phyloP scores from a whole-genome alignment of 257 asterid species.

The Buddleja alternifolia region DNA sequence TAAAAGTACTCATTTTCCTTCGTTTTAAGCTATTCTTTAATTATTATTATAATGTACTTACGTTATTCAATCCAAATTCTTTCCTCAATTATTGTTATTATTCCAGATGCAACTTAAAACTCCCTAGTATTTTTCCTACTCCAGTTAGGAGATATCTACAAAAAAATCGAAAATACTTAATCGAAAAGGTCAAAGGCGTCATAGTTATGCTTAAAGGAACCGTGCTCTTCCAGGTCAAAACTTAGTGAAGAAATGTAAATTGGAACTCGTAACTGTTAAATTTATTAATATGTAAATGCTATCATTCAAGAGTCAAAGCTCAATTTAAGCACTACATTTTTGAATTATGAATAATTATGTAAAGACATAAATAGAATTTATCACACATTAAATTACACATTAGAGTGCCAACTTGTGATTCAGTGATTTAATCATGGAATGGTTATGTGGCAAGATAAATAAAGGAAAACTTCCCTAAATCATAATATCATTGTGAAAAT shows the following conservation, averaged over 20 bases:
- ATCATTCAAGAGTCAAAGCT: slow-evolving; percentile 46
- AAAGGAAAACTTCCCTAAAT: neutral
- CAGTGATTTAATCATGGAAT: slow-evolving; percentile 12
- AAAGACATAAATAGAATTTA: slow-evolving; percentile 42
- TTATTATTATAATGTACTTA: too few relatives aligned
- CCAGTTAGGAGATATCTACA: too few relatives aligned
- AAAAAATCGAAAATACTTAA: neutral
- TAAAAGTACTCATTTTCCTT: too few relatives aligned
- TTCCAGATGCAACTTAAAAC: too few relatives aligned
- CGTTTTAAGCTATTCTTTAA: too few relatives aligned
- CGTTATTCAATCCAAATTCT: too few relatives aligned
- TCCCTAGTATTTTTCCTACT: too few relatives aligned
- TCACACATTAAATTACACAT: slow-evolving; percentile 34
- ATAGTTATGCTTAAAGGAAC: too few relatives aligned
- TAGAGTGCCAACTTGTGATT: slow-evolving; percentile 33
- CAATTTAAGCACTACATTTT: slow-evolving; percentile 40
- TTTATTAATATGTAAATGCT: slow-evolving; percentile 33
- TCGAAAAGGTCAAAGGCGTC: slow-evolving; percentile 23
- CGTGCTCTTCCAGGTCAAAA: neutral
- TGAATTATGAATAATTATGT: slow-evolving; percentile 37
- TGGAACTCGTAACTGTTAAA: slow-evolving; percentile 28
- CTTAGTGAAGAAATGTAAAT: neutral
- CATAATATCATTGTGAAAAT: neutral
- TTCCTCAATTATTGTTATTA: too few relatives aligned
- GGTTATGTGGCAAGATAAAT: neutral